Evolutionary conservation across 257 asterid genomes (phyloP).

Genomic region (Ilex aquifolium): DNA sequence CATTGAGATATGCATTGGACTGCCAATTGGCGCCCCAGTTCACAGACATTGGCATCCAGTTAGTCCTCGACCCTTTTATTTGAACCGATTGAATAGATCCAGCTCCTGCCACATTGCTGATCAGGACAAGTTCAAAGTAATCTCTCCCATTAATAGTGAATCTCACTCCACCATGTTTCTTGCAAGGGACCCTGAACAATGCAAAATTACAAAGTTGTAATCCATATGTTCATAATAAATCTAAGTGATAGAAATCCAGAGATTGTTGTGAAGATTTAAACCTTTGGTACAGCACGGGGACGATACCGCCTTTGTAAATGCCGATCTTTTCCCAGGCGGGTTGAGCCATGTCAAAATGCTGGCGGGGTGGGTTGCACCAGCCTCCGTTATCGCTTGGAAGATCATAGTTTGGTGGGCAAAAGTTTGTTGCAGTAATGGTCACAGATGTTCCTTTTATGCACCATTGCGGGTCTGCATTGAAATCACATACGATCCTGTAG

Average conservation of each 20-base stretch:
- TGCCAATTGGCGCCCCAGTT: conserved; percentile 99
- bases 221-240: too few relatives aligned
- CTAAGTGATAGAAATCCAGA: too few relatives aligned
- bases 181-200: conserved; percentile 69
- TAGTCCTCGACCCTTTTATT: conserved; percentile 66
- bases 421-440: conserved; percentile 61
- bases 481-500: conserved; percentile 51
- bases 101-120: conserved; percentile 70
- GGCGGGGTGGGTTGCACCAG: conserved; percentile 80
- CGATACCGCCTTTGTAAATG: conserved; percentile 54
- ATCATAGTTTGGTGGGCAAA: conserved; percentile 62
- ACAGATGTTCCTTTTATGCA: conserved; percentile 47
- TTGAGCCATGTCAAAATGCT: conserved; percentile 75
- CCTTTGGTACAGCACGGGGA: conserved; percentile 64
- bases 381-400: conserved; percentile 66
- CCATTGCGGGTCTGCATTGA: conserved; percentile 29
- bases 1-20: conserved; percentile 54
- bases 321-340: conserved; percentile 73
- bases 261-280: not conserved
- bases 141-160: conserved; percentile 66
- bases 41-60: conserved; percentile 73
- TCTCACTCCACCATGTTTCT: conserved; percentile 75
- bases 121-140: conserved; percentile 67
- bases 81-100: conserved; percentile 62
- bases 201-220: not conserved